Base-by-base conservation (phyloP, 2,329 filamentous ascomycete species). In the Dactylella cylindrospora region DNA sequence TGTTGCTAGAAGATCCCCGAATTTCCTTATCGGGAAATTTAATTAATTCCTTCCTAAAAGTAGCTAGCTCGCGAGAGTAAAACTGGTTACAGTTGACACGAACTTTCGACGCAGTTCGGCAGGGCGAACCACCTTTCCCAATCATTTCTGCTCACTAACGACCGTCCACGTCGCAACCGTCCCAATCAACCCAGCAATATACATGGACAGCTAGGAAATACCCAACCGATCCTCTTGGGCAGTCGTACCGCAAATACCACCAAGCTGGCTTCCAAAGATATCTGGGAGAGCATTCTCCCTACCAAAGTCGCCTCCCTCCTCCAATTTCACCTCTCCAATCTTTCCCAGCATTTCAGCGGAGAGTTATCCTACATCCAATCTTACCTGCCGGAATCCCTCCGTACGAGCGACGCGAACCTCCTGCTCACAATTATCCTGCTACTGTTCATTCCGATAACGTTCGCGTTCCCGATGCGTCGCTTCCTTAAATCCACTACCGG, bases 221-320 rank as follows among this genome's bases (percentile, higher is more conserved):
- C 20, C 20, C 7, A 19, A 23, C n/a, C 23, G 19, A 29, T 6
- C 19, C 6, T 19, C 29, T n/a, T 19, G 8, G 15, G 40, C 29
- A 7, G 29, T 13, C 39, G 13, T 23, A 40, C 23, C 22, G 20
- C 19, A 13, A 44, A 39, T 13, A 2, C 36, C 12, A 32, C n/a
- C 47, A 61, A 61, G 26, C 55, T 61, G 55, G 55, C 55, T 47
- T 44, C 55, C 47, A 41, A 47, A 35, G 47, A 53, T 29, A 35
- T 53, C 47, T 52, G 55, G 55, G 55, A 53, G 55, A 28, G 40
- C 17, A 19, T 61, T 61, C 55, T 61, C 55, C 55, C 55, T 32
- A 33, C 55, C 28, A 47, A 43, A 2, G 32, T 61, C 41, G 44
- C 55, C 55, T 46, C 55, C 40, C 35, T 49, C 36, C 55, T 61